phyloP scores from a whole-genome alignment of 2,329 filamentous ascomycete genomes.

The Neonectria ditissima region DNA sequence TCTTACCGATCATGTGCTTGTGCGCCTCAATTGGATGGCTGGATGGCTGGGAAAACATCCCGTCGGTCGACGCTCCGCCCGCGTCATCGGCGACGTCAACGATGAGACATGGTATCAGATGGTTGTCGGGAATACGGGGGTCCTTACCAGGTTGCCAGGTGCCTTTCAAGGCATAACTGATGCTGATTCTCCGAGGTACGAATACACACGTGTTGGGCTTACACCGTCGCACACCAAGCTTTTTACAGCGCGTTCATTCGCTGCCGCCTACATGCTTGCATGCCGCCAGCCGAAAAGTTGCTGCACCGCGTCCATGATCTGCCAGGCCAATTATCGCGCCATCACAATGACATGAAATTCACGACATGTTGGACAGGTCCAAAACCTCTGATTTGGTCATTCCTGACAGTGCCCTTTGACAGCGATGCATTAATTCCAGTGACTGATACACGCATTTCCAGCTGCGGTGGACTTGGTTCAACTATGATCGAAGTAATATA shows the following conservation, averaged over 20 bases:
- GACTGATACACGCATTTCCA: background rate
- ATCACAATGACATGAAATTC: background rate
- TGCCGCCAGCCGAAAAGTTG: background rate
- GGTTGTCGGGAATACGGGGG: background rate
- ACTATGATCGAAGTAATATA: background rate
- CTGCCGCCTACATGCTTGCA: background rate
- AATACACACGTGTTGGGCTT: background rate
- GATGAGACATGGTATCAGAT: constrained; percentile 5
- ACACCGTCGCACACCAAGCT: background rate
- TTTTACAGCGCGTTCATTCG: background rate
- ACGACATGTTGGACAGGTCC: background rate
- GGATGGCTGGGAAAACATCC: constrained; percentile 3
- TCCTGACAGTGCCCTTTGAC: background rate
- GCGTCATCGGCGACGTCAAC: background rate
- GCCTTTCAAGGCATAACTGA: background rate
- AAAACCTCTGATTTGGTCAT: background rate
- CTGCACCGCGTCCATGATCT: no score
- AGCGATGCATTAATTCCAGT: background rate
- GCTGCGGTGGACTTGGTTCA: background rate
- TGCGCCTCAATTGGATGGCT: constrained; percentile 18
- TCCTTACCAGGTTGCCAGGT: background rate
- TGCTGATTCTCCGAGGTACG: background rate
- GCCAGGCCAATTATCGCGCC: background rate
- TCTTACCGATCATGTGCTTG: constrained; percentile 3
- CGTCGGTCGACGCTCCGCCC: constrained; percentile 1